phyloP scores from a whole-genome alignment of 495 filamentous ascomycete species.

The Paragyromitra xinjiangensis region DNA sequence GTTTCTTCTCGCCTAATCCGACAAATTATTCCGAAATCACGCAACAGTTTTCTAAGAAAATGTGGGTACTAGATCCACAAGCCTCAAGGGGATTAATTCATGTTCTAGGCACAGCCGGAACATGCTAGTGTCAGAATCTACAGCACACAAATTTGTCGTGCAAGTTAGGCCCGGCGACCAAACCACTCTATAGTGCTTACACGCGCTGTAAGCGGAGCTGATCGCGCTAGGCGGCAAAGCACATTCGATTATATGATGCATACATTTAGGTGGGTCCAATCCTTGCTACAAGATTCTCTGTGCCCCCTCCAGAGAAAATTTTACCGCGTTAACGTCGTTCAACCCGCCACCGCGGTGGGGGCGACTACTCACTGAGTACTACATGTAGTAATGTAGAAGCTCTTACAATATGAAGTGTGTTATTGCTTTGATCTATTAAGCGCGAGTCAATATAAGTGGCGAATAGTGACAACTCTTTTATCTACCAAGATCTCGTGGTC shows the following conservation, averaged over 20 bases:
- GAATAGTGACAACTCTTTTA: neutral
- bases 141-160: neutral
- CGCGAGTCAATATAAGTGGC: conserved; percentile 2
- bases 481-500: neutral
- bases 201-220: conserved; percentile 1
- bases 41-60: neutral
- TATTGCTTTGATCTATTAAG: neutral
- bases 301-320: neutral
- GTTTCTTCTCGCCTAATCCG: neutral
- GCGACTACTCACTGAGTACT: neutral
- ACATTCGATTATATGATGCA: neutral
- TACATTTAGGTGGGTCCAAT: neutral
- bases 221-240: conserved; percentile 12
- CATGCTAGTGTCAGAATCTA: neutral
- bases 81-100: neutral
- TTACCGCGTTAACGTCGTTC: neutral
- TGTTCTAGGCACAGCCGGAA: neutral
- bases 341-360: neutral
- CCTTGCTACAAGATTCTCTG: neutral
- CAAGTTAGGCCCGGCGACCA: neutral
- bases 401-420: neutral
- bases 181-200: neutral
- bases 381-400: neutral
- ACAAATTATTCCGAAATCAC: conserved; percentile 1
- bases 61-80: conserved; percentile 3